Conservation (phyloP, 441 rosid genomes). For the Macaranga tanarius region DNA sequence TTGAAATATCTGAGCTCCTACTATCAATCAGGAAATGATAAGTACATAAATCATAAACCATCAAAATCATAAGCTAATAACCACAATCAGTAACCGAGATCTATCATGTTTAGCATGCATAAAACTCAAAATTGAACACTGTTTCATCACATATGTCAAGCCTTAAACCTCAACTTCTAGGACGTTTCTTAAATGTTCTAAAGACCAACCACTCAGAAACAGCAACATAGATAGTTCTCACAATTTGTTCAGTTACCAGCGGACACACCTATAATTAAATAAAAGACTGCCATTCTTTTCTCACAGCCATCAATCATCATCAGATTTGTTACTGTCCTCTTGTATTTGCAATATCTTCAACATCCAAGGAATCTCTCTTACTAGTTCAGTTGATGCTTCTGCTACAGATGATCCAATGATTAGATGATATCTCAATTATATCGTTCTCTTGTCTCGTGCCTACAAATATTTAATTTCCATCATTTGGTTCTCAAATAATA, state of each 20-base stretch:
- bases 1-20: conserved; percentile 3
- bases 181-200: background rate
- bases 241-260: background rate
- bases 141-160: background rate
- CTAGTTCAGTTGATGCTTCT: background rate
- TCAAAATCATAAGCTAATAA: conserved; percentile 8
- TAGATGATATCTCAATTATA: background rate
- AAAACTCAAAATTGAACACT: background rate
- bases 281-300: background rate
- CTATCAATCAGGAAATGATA: conserved; percentile 3
- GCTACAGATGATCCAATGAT: background rate
- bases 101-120: background rate
- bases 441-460: background rate
- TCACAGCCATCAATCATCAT: background rate
- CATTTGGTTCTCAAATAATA: background rate
- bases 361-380: background rate
- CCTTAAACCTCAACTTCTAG: background rate
- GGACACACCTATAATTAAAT: background rate
- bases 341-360: conserved; percentile 1
- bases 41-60: background rate
- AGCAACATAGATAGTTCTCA: background rate
- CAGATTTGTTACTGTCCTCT: background rate
- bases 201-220: background rate
- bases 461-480: background rate
- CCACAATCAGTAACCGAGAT: background rate